These are phyloP conservation scores for Geotrichum klebahnii DNA, from an alignment of 1,139 yeast genomes.

Conservation along the genomic window DNA sequence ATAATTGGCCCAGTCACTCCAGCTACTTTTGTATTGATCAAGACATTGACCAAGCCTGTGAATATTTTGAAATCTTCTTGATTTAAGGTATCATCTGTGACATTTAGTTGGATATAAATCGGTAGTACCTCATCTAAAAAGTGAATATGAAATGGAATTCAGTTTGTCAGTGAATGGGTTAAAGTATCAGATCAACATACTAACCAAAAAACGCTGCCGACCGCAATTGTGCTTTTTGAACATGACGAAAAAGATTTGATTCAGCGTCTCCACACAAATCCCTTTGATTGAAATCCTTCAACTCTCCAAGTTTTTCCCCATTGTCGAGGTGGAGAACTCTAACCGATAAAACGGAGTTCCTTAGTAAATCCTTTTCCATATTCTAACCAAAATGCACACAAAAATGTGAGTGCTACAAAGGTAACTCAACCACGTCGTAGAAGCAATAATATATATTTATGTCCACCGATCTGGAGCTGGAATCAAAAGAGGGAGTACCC, in stretches of 20 bases:
- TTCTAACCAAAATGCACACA: not conserved
- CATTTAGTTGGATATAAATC: conserved; percentile 18
- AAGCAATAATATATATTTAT: too few relatives aligned
- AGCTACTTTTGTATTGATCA: conserved; percentile 18
- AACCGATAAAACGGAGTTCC: conserved; percentile 14
- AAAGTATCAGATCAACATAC: not conserved
- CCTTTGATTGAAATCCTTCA: not conserved
- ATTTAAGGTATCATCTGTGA: conserved; percentile 2
- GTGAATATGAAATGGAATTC: not conserved
- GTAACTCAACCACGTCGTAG: too few relatives aligned
- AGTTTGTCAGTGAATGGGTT: not conserved
- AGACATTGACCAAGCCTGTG: conserved; percentile 10
- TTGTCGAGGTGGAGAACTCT: conserved; percentile 17
- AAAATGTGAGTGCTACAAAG: too few relatives aligned
- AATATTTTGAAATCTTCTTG: conserved; percentile 15
- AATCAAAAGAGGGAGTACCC: too few relatives aligned
- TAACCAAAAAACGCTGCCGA: conserved; percentile 17
- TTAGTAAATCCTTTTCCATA: conserved; percentile 18
- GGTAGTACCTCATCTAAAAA: conserved; percentile 20
- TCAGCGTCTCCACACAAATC: not conserved
- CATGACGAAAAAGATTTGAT: not conserved
- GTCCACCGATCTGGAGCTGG: too few relatives aligned
- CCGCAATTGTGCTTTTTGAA: conserved; percentile 11
- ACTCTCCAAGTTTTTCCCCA: not conserved
- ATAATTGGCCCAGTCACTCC: conserved; percentile 11